Percentiles rank a stretch among this genome's conserved stretches.
These are phyloP conservation scores for Heliamphora exappendiculata DNA, from an alignment of 148 eudicot genomes.

Conservation along the genomic window DNA sequence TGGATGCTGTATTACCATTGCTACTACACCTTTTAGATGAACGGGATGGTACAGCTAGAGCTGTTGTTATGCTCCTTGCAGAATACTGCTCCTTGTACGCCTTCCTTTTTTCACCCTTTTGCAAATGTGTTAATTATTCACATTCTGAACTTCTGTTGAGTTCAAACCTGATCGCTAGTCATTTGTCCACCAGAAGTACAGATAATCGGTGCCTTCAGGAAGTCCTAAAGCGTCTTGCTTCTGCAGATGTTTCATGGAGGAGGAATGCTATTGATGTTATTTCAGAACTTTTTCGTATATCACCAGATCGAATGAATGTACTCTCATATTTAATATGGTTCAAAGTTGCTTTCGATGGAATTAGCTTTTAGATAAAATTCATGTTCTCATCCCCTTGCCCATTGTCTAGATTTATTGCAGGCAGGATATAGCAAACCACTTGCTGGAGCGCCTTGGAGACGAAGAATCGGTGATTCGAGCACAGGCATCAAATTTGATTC, in stretches of 20 bases:
- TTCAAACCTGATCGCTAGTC: constrained; percentile 12
- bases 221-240: constrained; percentile 46
- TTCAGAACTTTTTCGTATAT: constrained; percentile 40
- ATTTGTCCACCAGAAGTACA: constrained; percentile 39
- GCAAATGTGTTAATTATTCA: not conserved
- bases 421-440: constrained; percentile 51
- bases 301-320: constrained; percentile 25
- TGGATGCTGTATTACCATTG: constrained; percentile 40
- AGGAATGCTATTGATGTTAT: constrained; percentile 62
- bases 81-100: constrained; percentile 61
- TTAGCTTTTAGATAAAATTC: not conserved
- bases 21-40: constrained; percentile 54
- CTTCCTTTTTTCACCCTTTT: not conserved
- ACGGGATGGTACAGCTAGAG: constrained; percentile 60
- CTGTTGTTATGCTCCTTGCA: constrained; percentile 53
- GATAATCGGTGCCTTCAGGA: constrained; percentile 45
- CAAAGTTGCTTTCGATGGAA: constrained; percentile 1
- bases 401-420: constrained; percentile 28
- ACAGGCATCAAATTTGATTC: constrained; percentile 46
- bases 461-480: constrained; percentile 41
- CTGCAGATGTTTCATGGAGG: constrained; percentile 41
- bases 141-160: not conserved
- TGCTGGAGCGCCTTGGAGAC: constrained; percentile 50
- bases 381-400: constrained; percentile 6
- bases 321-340: constrained; percentile 27